Conservation (phyloP, 139 green algal species). For the Chlorella sp. region DNA sequence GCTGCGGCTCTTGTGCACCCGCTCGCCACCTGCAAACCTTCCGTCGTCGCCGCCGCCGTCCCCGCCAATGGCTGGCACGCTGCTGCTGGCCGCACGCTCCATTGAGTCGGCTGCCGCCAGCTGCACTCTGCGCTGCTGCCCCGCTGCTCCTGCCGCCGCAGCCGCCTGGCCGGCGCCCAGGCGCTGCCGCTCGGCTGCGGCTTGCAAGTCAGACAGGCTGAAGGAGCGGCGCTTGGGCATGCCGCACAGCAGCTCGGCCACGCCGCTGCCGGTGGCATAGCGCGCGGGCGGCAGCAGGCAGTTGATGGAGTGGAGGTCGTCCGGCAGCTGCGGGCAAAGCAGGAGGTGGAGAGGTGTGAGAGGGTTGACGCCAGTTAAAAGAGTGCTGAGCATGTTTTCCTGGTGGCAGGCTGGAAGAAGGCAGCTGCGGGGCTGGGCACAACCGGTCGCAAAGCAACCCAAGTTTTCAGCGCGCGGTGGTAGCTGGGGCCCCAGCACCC, state of each 20-base stretch:
- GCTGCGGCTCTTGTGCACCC: neutral
- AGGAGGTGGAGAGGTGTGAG: neutral
- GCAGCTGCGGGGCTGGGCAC: no score
- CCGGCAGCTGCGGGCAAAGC: neutral
- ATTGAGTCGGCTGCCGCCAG: neutral
- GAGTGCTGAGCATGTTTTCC: neutral
- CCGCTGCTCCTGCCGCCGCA: neutral
- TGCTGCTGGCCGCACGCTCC: neutral
- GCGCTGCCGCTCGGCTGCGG: neutral
- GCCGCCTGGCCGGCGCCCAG: neutral
- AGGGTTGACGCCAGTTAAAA: neutral
- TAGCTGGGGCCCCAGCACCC: no score
- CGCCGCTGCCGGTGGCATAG: neutral
- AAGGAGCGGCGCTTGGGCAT: neutral
- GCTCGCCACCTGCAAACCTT: neutral
- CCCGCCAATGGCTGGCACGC: neutral
- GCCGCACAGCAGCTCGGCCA: slow-evolving; percentile 9
- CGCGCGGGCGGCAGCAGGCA: neutral
- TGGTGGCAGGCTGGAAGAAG: no score
- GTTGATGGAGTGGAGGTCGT: slow-evolving; percentile 4
- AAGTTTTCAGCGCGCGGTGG: no score
- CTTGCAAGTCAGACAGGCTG: neutral
- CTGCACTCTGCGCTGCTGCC: neutral
- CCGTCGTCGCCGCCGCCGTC: neutral
- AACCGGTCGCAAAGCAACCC: no score